These are phyloP conservation scores for Allantophomopsis lycopodina DNA, from an alignment of 2,329 filamentous ascomycete genomes.

Conservation along the genomic window DNA sequence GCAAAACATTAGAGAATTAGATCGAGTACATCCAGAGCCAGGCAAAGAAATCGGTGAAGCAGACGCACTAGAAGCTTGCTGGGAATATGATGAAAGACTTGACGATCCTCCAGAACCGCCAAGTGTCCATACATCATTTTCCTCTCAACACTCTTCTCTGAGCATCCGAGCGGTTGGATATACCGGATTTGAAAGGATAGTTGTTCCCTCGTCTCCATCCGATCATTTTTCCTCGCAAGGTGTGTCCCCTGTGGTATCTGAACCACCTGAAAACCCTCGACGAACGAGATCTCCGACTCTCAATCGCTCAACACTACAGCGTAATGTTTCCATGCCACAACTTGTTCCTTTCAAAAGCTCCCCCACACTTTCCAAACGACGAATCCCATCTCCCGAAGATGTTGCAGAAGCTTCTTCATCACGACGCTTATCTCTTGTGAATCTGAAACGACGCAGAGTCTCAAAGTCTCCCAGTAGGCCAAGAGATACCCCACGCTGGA, in stretches of 20 bases:
- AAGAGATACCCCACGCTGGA: slow-evolving; percentile 41
- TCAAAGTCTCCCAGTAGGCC: slow-evolving; percentile 40
- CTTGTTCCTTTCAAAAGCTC: slow-evolving; percentile 23
- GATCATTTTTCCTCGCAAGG: slow-evolving; percentile 17
- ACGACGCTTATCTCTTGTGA: background rate
- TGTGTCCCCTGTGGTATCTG: slow-evolving; percentile 6
- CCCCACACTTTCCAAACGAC: slow-evolving; percentile 24
- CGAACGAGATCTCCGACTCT: slow-evolving; percentile 14
- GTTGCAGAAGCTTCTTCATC: slow-evolving; percentile 12
- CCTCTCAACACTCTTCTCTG: slow-evolving; percentile 22
- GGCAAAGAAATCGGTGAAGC: slow-evolving; percentile 37
- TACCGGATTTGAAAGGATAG: slow-evolving; percentile 18
- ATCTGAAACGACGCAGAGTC: slow-evolving; percentile 21
- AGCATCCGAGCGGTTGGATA: slow-evolving; percentile 23
- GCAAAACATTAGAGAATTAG: slow-evolving; percentile 52
- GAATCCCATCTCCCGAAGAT: slow-evolving; percentile 28
- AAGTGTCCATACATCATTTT: slow-evolving; percentile 30
- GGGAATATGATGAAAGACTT: slow-evolving; percentile 51
- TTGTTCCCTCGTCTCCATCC: slow-evolving; percentile 12
- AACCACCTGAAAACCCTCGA: slow-evolving; percentile 9
- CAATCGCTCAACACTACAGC: slow-evolving; percentile 30
- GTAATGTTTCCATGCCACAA: slow-evolving; percentile 38
- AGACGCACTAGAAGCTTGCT: slow-evolving; percentile 50
- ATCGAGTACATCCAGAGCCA: slow-evolving; percentile 33
- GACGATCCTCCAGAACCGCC: slow-evolving; percentile 37